Evolutionary conservation across 768 basidiomycete species (phyloP).

Genomic region (Mycena crocata): DNA sequence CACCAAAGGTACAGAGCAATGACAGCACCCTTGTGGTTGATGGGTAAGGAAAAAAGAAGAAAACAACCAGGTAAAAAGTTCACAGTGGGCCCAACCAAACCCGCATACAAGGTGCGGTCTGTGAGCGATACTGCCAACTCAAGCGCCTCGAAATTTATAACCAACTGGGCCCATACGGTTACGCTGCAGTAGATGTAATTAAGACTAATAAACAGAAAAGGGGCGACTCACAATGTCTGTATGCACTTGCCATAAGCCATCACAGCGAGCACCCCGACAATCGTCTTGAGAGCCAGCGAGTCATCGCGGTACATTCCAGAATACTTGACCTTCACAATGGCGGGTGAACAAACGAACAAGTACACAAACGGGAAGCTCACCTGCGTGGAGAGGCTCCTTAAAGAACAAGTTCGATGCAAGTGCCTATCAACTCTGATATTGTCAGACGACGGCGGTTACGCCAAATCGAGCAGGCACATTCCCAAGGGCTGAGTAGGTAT

Average conservation of each 20-base stretch:
- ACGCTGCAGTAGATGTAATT: background rate
- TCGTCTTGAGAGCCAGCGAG: background rate
- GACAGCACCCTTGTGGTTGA: background rate
- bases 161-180: background rate
- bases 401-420: conserved; percentile 5
- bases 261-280: background rate
- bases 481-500: background rate
- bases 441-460: background rate
- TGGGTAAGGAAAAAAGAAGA: background rate
- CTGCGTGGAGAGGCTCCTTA: conserved; percentile 17
- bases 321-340: background rate
- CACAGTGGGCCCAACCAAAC: background rate
- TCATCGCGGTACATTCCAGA: background rate
- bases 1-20: background rate
- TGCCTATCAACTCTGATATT: conserved; percentile 12
- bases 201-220: background rate
- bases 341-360: background rate
- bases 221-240: background rate
- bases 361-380: background rate
- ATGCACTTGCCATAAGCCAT: background rate
- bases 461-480: background rate
- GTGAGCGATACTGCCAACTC: background rate
- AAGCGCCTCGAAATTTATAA: background rate
- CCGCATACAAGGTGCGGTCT: no score
- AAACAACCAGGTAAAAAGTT: background rate